Conservation (phyloP, 805 yeast genomes). For the Yarrowia sp. region DNA sequence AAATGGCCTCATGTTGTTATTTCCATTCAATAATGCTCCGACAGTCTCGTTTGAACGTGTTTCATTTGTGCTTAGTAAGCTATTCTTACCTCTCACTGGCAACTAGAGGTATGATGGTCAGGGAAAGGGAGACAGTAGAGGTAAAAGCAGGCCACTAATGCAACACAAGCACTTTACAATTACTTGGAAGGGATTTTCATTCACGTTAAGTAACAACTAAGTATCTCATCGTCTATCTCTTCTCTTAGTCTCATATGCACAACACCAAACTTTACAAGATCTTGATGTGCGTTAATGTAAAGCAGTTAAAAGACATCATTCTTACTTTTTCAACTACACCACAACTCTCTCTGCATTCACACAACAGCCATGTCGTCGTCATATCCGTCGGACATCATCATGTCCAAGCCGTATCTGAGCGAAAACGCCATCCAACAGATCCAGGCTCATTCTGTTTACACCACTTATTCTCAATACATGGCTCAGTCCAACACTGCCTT, state of each 20-base stretch:
- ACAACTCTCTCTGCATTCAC: background rate
- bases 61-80: too few relatives aligned
- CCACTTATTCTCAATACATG: constrained; percentile 35
- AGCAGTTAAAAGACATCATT: background rate
- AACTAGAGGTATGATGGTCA: too few relatives aligned
- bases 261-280: constrained; percentile 26
- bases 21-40: too few relatives aligned
- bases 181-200: too few relatives aligned
- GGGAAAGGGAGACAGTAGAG: too few relatives aligned
- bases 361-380: background rate
- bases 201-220: too few relatives aligned
- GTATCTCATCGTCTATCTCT: background rate
- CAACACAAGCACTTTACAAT: too few relatives aligned
- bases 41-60: too few relatives aligned
- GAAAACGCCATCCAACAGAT: constrained; percentile 35
- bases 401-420: constrained; percentile 36
- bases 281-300: background rate
- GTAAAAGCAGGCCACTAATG: too few relatives aligned
- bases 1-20: too few relatives aligned
- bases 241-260: constrained; percentile 1
- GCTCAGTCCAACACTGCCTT: constrained; percentile 15
- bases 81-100: too few relatives aligned
- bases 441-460: constrained; percentile 26
- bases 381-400: constrained; percentile 31
- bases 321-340: background rate